Conservation (phyloP, 2,329 filamentous ascomycete genomes). For the Mycosphaerelloides madeirae region DNA sequence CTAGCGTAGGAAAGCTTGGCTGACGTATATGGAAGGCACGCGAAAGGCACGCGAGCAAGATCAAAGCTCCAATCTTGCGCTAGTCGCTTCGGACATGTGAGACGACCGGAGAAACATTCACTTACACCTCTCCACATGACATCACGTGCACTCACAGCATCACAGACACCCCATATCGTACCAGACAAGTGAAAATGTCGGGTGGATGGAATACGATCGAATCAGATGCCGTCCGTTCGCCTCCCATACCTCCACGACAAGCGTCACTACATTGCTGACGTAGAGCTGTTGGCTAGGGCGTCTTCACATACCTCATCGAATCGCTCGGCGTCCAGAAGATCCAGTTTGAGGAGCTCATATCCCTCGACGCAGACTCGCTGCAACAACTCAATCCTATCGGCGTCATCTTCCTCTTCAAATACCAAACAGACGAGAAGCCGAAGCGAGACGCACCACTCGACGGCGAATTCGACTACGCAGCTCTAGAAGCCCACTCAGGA, state of each 20-base stretch:
- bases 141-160: not conserved
- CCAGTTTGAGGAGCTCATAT: slow-evolving; percentile 94
- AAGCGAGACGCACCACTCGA: slow-evolving; percentile 63
- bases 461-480: slow-evolving; percentile 72
- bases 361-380: slow-evolving; percentile 73
- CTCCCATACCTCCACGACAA: slow-evolving; percentile 4
- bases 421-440: slow-evolving; percentile 65
- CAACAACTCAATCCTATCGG: slow-evolving; percentile 58
- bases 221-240: slow-evolving; percentile 75
- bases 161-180: slow-evolving; percentile 1
- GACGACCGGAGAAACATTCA: not conserved
- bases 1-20: too few species aligned
- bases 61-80: too few species aligned
- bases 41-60: too few species aligned
- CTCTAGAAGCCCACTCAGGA: slow-evolving; percentile 41
- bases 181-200: slow-evolving; percentile 21
- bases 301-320: slow-evolving; percentile 95
- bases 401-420: slow-evolving; percentile 99
- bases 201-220: slow-evolving; percentile 97
- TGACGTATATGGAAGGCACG: too few species aligned
- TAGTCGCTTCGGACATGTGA: not conserved
- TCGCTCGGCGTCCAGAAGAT: slow-evolving; percentile 86
- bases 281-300: slow-evolving; percentile 55
- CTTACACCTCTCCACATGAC: not conserved
- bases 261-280: slow-evolving; percentile 1